Evolutionary conservation across 129 eudicot genomes (phyloP).

Genomic region (Solidago caesia): DNA sequence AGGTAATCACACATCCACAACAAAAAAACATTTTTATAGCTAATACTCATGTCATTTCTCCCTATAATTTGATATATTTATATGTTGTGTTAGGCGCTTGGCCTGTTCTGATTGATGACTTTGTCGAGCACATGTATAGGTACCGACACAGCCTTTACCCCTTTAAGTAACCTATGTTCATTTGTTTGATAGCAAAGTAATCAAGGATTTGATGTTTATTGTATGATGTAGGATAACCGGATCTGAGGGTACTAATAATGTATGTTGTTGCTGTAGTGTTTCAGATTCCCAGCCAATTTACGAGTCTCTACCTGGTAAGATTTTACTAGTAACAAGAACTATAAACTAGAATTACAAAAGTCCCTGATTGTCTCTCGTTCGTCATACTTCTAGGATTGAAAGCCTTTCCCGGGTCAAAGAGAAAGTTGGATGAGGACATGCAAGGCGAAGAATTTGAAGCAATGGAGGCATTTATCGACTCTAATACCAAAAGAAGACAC

Average conservation of each 20-base stretch:
- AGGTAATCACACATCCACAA: conserved; percentile 42
- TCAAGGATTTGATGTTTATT: not conserved
- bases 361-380: conserved; percentile 10
- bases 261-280: conserved; percentile 52
- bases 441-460: conserved; percentile 33
- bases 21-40: conserved; percentile 4
- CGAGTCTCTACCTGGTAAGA: conserved; percentile 52
- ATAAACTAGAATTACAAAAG: not conserved
- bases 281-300: conserved; percentile 41
- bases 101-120: conserved; percentile 87
- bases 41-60: not conserved
- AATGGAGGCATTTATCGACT: conserved; percentile 12
- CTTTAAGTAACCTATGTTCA: not conserved
- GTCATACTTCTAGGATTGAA: conserved; percentile 52
- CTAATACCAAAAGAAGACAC: conserved; percentile 44
- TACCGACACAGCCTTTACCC: conserved; percentile 24
- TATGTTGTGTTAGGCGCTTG: conserved; percentile 62
- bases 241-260: conserved; percentile 34
- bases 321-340: conserved; percentile 9
- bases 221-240: conserved; percentile 52
- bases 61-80: conserved; percentile 12
- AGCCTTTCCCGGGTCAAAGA: conserved; percentile 61
- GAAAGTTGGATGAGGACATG: conserved; percentile 43
- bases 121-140: conserved; percentile 95
- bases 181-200: not conserved